Conservation (phyloP, 2,329 filamentous ascomycete genomes). For the Rutstroemia sp. region DNA sequence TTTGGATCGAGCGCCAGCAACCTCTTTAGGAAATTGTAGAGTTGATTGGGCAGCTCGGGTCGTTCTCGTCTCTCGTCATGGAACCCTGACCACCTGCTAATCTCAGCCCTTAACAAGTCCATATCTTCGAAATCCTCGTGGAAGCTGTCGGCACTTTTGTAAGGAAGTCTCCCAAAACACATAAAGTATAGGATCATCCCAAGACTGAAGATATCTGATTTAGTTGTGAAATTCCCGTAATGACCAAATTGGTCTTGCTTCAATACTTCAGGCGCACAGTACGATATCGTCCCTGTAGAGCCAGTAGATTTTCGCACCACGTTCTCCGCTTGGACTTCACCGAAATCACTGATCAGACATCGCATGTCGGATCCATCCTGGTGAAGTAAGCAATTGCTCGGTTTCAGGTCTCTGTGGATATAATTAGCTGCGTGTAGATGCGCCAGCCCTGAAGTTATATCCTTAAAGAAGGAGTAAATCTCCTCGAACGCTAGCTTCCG, state of each 20-base stretch:
- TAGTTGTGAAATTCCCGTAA: conserved; percentile 90
- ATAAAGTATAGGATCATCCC: conserved; percentile 99
- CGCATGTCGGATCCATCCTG: conserved; percentile 59
- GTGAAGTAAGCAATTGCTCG: conserved; percentile 89
- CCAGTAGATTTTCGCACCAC: conserved; percentile 80
- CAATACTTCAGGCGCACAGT: conserved; percentile 92
- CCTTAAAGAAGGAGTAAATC: conserved; percentile 93
- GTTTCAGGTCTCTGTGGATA: conserved; percentile 93
- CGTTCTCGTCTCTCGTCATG: conserved; percentile 67
- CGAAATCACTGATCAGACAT: conserved; percentile 95
- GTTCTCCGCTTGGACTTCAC: conserved; percentile 85
- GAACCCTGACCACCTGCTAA: conserved; percentile 81
- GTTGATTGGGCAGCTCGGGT: conserved; percentile 74
- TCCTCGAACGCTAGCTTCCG: conserved; percentile 65
- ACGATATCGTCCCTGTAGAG: conserved; percentile 92
- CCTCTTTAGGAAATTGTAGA: conserved; percentile 78
- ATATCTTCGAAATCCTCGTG: conserved; percentile 91
- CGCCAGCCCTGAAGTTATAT: conserved; percentile 85
- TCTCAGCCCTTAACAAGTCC: conserved; percentile 77
- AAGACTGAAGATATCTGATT: conserved; percentile 95
- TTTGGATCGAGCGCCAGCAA: conserved; percentile 71
- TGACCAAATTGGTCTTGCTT: conserved; percentile 59
- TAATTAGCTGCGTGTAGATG: conserved; percentile 89
- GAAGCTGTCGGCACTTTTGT: conserved; percentile 72
- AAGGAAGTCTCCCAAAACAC: conserved; percentile 87